Percentiles rank a stretch among this genome's conserved stretches.
Evolutionary conservation across 2,329 filamentous ascomycete genomes (phyloP).

Genomic region (Botryotinia convoluta): DNA sequence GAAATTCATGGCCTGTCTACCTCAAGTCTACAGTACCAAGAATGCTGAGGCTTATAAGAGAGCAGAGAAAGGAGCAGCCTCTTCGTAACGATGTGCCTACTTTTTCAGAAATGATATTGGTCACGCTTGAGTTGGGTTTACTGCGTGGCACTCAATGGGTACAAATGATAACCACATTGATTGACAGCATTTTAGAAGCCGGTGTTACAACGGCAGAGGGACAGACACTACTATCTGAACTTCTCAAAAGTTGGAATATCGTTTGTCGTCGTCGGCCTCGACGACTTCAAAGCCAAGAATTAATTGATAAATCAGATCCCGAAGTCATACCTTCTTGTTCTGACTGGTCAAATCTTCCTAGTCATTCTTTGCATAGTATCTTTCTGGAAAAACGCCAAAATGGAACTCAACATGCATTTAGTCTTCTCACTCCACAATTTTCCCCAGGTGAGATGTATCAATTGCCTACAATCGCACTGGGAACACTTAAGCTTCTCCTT

Average conservation of each 20-base stretch:
- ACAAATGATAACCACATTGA: constrained; percentile 30
- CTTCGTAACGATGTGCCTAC: constrained; percentile 31
- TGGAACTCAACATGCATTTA: constrained; percentile 26
- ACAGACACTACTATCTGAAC: constrained; percentile 27
- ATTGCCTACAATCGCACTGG: constrained; percentile 31
- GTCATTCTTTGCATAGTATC: background rate
- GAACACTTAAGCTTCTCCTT: constrained; percentile 33
- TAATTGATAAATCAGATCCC: background rate
- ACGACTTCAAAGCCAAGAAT: constrained; percentile 9
- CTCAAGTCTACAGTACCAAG: constrained; percentile 24
- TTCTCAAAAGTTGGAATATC: constrained; percentile 37
- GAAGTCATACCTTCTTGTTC: constrained; percentile 19
- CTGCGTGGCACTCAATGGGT: constrained; percentile 33
- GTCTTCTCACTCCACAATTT: constrained; percentile 28
- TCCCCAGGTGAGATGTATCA: constrained; percentile 17
- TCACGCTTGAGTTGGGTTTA: constrained; percentile 31
- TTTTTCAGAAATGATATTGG: constrained; percentile 32
- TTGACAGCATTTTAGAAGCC: constrained; percentile 25
- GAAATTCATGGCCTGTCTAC: constrained; percentile 25
- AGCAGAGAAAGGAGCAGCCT: constrained; percentile 28
- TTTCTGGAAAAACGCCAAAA: constrained; percentile 19
- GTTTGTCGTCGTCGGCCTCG: constrained; percentile 27
- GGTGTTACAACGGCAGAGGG: constrained; percentile 18
- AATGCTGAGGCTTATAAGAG: constrained; percentile 29
- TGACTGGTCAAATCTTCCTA: constrained; percentile 32